These are phyloP conservation scores for Myriosclerotinia curreyana DNA, from an alignment of 2,329 filamentous ascomycete genomes.

Conservation along the genomic window DNA sequence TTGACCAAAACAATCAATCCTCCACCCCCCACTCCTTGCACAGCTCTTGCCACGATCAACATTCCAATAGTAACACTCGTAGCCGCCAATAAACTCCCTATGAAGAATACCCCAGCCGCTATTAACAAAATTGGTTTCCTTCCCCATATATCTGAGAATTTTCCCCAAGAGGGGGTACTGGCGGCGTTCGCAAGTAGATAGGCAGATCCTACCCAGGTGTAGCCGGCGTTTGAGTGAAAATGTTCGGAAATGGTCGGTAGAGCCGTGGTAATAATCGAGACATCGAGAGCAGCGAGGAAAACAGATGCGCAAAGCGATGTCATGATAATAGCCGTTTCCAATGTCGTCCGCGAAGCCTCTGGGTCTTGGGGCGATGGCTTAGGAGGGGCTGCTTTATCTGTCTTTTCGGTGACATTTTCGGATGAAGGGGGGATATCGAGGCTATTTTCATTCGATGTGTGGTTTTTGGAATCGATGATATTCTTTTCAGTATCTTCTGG, in stretches of 20 bases:
- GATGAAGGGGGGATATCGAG: not conserved
- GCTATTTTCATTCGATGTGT: not conserved
- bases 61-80: conserved; percentile 45
- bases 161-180: conserved; percentile 63
- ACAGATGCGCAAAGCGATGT: conserved; percentile 37
- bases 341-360: conserved; percentile 36
- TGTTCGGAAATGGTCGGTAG: conserved; percentile 56
- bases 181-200: conserved; percentile 70
- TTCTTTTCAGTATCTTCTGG: conserved; percentile 5
- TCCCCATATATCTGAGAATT: conserved; percentile 57
- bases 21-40: conserved; percentile 47
- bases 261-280: conserved; percentile 59
- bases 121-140: conserved; percentile 52
- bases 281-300: conserved; percentile 40
- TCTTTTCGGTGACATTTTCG: not conserved
- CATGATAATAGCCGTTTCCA: conserved; percentile 39
- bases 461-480: not conserved
- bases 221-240: conserved; percentile 50
- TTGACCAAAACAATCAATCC: conserved; percentile 53
- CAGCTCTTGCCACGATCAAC: conserved; percentile 46
- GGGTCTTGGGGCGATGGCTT: conserved; percentile 24
- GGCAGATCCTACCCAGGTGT: conserved; percentile 74
- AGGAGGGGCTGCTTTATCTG: not conserved
- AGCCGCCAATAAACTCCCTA: conserved; percentile 50
- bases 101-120: conserved; percentile 50